Evolutionary conservation across 768 basidiomycete genomes (phyloP), one percentile per base, ranked within the genome.

Genomic region (Podaxis pistillaris): DNA sequence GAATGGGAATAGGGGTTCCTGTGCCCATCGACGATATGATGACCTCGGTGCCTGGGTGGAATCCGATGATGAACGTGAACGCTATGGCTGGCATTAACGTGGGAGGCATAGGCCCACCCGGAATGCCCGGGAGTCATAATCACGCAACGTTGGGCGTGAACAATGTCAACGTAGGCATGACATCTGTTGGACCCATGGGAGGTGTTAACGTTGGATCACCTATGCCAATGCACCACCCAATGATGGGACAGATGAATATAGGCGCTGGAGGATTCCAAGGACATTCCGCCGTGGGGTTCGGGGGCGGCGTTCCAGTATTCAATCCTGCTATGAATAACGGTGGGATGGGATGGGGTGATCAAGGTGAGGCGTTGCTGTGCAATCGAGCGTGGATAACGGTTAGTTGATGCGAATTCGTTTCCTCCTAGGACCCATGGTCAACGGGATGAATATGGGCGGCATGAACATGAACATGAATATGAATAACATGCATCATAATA

Each of bases 181-280:
- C 53, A 44, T 47, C 61, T 41, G 52, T 54, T 36, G 65, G 60
- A 37, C 58, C 62, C 22, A 65, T 67, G 56, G 65, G 63, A 47
- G 63, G 63, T 38, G 69, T 62, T 5, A 63, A 63, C 40, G 64
- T 65, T 12, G 62, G 63, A 17, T 59, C 58, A 44, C 62, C 63
- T 30, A 67, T 69, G 62, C 60, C 61, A 1, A 68, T 71, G 67
- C 67, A 70, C 37, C 67, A 65, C 65, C 65, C 63, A 50, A 75
- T 69, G 40, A 75, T 74, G 68, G 75, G 70, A 19, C 74, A 74
- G 19, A 77, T 76, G 74, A 73, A 76, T 13, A 78, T 79, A 74
- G 75, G 75, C 12, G 64, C 56, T 30, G 63, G 52, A 19, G 62
- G 63, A n/a, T 62, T 55, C 19, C 62, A 49, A 55, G 50, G 63